phyloP scores from a whole-genome alignment of 1,139 yeast genomes.

The Saccharomycopsis crataegensis region DNA sequence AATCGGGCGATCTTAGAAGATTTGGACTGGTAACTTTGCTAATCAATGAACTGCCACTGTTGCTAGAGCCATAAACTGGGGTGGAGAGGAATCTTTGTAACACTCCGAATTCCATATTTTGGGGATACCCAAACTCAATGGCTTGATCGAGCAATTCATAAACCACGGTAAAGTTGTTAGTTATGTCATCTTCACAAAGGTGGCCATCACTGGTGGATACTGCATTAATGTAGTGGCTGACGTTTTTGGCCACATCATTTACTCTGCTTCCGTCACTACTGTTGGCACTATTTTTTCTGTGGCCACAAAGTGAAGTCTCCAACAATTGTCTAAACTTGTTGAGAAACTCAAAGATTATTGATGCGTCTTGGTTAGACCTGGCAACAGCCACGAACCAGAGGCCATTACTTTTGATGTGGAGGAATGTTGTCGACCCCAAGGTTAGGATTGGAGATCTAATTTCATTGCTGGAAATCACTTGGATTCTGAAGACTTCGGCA shows the following conservation, averaged over 20 bases:
- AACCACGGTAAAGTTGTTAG: slow-evolving; percentile 56
- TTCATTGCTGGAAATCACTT: slow-evolving; percentile 53
- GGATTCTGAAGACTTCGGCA: slow-evolving; percentile 87
- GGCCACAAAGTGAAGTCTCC: slow-evolving; percentile 18
- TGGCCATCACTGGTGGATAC: slow-evolving; percentile 23
- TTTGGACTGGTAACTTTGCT: neutral
- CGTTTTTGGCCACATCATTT: slow-evolving; percentile 12
- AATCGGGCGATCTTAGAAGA: slow-evolving; percentile 6
- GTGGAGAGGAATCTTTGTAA: neutral
- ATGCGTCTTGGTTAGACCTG: slow-evolving; percentile 81
- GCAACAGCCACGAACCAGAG: slow-evolving; percentile 84
- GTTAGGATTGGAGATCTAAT: slow-evolving; percentile 79
- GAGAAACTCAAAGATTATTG: slow-evolving; percentile 70
- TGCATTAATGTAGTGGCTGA: slow-evolving; percentile 8
- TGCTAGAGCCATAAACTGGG: slow-evolving; percentile 1
- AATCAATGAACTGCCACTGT: neutral
- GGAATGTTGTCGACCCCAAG: slow-evolving; percentile 85
- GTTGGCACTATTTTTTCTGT: neutral
- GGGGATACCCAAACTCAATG: slow-evolving; percentile 78
- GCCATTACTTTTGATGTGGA: slow-evolving; percentile 63
- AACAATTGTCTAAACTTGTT: slow-evolving; percentile 50
- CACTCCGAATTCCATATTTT: slow-evolving; percentile 48
- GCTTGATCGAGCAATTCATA: slow-evolving; percentile 76
- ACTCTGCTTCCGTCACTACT: neutral
- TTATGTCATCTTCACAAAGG: slow-evolving; percentile 40